Evolutionary conservation across 2,329 filamentous ascomycete genomes (phyloP), one percentile per base, ranked within the genome.

Genomic region (Arthrinium phaeospermum): DNA sequence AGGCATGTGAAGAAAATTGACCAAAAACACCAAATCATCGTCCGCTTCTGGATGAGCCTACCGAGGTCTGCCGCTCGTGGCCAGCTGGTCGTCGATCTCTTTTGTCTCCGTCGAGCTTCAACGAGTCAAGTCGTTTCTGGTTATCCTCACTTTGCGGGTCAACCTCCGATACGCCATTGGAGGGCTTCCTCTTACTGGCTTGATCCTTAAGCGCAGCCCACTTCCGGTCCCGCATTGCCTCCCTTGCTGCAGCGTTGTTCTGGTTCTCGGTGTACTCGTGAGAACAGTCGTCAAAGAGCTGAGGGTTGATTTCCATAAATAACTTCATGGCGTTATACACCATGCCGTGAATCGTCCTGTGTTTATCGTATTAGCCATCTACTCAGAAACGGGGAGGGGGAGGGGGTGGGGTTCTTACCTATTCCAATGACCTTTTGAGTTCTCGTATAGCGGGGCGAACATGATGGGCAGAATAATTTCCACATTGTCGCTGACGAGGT

Each of bases 251-350:
- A 4, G 95, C 94, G 75, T 91, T 96, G 83, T 97, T 97, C 83
- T 98, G 96, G 79, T 96, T 93, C 82, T 98, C 96, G 6, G 95
- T 97, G 83, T 99, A 99, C 75, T 98, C 95, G 80, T 98, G 96
- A 47, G 96, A 98, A 84, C 96, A 99, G 81, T 99, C 96, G 78
- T 99, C 96, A 79, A 99, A 99, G 30, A 99, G 90, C 82, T 98
- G 95, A 13, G 96, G 96, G 82, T 98, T 98, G 79, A 99, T 98
- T 82, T 99, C 96, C 96, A 99, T 99, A 83, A 99, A 99, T 49
- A 99, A 90, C 83, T 99, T 99, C 96, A 99, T 98, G 72, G 96
- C 96, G 79, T 98, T 99, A 83, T 98, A 98, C 14, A 99, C 96
- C 96, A 99, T 98, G 81, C 96, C 96, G 80, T 99, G 96, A 77